These are phyloP conservation scores for Cyclospora cayetanensis DNA, from an alignment of 169 alveolate species.

Conservation along the genomic window DNA sequence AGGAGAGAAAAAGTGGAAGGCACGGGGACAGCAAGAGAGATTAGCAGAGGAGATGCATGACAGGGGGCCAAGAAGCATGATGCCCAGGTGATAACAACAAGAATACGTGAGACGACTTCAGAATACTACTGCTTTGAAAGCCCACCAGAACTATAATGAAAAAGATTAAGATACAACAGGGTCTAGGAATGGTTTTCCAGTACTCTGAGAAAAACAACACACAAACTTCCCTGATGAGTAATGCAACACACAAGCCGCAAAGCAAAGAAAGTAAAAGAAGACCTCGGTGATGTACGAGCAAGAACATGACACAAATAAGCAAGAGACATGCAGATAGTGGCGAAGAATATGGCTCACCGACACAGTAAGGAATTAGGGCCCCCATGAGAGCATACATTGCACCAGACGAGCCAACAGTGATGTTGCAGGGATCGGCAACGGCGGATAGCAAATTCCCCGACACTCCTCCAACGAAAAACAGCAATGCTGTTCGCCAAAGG, in stretches of 20 bases:
- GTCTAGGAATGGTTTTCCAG: constrained; percentile 89
- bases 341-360: too few relatives aligned
- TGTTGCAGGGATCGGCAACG: constrained; percentile 88
- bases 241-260: background rate
- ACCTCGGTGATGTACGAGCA: background rate
- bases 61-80: background rate
- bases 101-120: background rate
- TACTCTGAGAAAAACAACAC: constrained; percentile 77
- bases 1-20: too few relatives aligned
- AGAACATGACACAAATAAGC: background rate
- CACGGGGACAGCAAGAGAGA: too few relatives aligned
- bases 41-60: background rate
- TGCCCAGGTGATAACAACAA: background rate
- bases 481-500: constrained; percentile 81
- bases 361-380: constrained; percentile 86
- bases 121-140: background rate
- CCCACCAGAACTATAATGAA: constrained; percentile 77
- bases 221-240: background rate
- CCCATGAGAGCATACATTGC: constrained; percentile 90
- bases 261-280: background rate
- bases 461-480: constrained; percentile 84
- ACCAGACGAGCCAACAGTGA: constrained; percentile 92
- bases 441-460: constrained; percentile 88
- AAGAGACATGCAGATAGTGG: too few relatives aligned
- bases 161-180: constrained; percentile 80